These are phyloP conservation scores for Talaromyces stipitatus DNA, from an alignment of 495 filamentous ascomycete species.

Conservation along the genomic window DNA sequence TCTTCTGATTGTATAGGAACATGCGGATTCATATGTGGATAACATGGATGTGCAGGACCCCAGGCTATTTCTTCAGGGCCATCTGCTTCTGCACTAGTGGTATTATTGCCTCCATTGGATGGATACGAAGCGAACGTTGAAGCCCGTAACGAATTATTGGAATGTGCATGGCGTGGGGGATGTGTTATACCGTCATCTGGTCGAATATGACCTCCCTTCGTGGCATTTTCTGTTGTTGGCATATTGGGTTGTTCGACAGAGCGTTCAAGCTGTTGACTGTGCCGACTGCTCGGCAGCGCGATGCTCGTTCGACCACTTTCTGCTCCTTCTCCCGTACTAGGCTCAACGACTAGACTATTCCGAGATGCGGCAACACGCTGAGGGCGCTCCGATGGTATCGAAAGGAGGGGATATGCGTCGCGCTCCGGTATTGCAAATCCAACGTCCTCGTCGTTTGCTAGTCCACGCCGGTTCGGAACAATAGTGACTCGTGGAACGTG, in stretches of 20 bases:
- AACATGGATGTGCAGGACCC: slow-evolving; percentile 87
- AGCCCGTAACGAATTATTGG: slow-evolving; percentile 33
- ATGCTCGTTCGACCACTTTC: slow-evolving; percentile 59
- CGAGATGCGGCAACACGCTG: slow-evolving; percentile 45
- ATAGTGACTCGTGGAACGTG: slow-evolving; percentile 41
- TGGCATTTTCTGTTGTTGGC: slow-evolving; percentile 21
- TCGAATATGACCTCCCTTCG: slow-evolving; percentile 22
- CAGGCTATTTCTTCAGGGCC: slow-evolving; percentile 52
- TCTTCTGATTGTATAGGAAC: slow-evolving; percentile 70
- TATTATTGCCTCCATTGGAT: slow-evolving; percentile 32
- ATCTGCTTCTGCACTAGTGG: slow-evolving; percentile 42
- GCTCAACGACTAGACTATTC: slow-evolving; percentile 59
- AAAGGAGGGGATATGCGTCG: slow-evolving; percentile 62
- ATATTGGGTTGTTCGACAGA: slow-evolving; percentile 41
- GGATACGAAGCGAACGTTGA: slow-evolving; percentile 10
- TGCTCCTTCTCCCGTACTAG: slow-evolving; percentile 43
- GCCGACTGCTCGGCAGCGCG: slow-evolving; percentile 53
- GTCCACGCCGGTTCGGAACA: slow-evolving; percentile 20
- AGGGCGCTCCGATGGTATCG: slow-evolving; percentile 58
- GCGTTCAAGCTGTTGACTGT: slow-evolving; percentile 25
- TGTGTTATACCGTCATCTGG: slow-evolving; percentile 15
- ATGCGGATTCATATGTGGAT: slow-evolving; percentile 87
- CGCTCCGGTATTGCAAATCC: slow-evolving; percentile 23
- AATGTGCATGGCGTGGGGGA: slow-evolving; percentile 27
- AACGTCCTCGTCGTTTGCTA: slow-evolving; percentile 32